Percentiles rank a stretch among this genome's conserved stretches.
Conservation (phyloP, 1,284 basidiomycete species). For the Ceratobasidium sp. region DNA sequence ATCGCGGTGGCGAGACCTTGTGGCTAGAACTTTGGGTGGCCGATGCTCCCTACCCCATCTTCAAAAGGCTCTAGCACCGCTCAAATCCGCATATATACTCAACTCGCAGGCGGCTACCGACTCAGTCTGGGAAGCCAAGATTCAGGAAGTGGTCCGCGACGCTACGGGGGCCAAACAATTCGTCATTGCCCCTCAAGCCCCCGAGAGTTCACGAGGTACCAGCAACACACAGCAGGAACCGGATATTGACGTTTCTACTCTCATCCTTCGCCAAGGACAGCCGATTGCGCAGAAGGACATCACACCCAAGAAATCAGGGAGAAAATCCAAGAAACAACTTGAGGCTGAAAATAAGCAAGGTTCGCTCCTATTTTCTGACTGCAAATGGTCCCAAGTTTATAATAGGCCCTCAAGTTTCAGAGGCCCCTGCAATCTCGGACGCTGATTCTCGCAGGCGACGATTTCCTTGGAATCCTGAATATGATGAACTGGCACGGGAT, state of each 20-base stretch:
- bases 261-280: slow-evolving; percentile 24
- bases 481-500: slow-evolving; percentile 86
- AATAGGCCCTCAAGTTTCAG: not conserved
- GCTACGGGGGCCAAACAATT: slow-evolving; percentile 25
- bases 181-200: slow-evolving; percentile 8
- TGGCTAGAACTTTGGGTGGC: slow-evolving; percentile 6
- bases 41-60: slow-evolving; percentile 4
- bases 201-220: not conserved
- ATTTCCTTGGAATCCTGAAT: slow-evolving; percentile 84
- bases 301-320: slow-evolving; percentile 23
- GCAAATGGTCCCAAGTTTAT: not conserved
- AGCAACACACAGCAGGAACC: not conserved
- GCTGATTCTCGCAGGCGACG: slow-evolving; percentile 58
- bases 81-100: slow-evolving; percentile 15
- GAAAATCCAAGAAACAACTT: slow-evolving; percentile 32
- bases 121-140: slow-evolving; percentile 5
- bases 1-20: slow-evolving; percentile 5
- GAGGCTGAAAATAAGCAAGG: slow-evolving; percentile 7
- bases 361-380: not conserved
- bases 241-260: not conserved
- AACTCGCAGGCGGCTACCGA: slow-evolving; percentile 5
- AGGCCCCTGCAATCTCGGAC: not conserved
- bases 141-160: slow-evolving; percentile 8
- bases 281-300: slow-evolving; percentile 16
- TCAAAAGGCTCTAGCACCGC: not conserved